Evolutionary conservation across 148 eudicot species (phyloP), one percentile per base, ranked within the genome.

Genomic region (Salicornia ramosissima): DNA sequence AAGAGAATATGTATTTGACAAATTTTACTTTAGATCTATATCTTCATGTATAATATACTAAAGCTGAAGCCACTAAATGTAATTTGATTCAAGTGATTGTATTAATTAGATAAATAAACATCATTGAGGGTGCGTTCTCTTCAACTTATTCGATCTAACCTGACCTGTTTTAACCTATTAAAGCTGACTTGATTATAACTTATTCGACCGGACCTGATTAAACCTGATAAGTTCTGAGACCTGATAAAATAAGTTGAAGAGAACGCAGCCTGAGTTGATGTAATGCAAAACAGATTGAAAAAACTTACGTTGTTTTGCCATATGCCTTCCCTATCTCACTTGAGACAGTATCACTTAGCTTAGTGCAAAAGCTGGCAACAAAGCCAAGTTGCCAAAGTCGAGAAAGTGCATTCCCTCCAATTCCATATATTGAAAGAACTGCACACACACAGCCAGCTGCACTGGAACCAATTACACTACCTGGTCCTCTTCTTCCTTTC

Each of bases 381-480:
- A 90, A 93, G 7, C 96, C 98, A 36, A 93, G 95, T 71, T 76
- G 83, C 92, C 95, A 90, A 53, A 90, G 86, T 26, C 78, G 92
- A 72, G 80, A 78, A 64, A 82, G 76, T 72, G 87, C 79, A 33
- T 62, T 73, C 61, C 96, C 96, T 51, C 96, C 92, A 13, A 87
- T 69, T 76, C 87, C 89, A 72, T 76, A 77, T 57, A 93, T 87
- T 25, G 95, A 85, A 80, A 93, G 87, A 61, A 78, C 70, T 58
- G 98, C 96, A 75, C 91, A 93, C 60, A 93, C 92, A 88, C 96
- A 93, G 55, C 92, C 98, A 70, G 98, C 98, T 61, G 92, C 96
- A 86, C 98, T 90, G 15, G 98, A 93, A 71, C 98, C 98, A 43
- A 93, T 86, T 47, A 93, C 98, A 61, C 98, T 93, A 40, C 86